A percentile compares a stretch with the other conserved stretches of the same genome.
Conservation (phyloP, 1,284 basidiomycete genomes). For the Abortiporus biennis region DNA sequence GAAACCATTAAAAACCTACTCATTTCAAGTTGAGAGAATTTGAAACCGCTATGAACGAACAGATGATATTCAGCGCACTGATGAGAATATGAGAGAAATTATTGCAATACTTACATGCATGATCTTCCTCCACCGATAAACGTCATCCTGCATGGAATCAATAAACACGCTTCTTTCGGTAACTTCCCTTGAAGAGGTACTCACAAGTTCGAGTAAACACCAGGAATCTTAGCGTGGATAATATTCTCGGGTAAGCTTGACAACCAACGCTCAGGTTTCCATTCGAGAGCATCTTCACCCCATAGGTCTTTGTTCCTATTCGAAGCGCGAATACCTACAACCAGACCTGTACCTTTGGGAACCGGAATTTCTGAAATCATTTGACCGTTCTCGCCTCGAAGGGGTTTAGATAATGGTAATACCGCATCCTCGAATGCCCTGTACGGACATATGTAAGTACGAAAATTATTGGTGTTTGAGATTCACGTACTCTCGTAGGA, state of each 20-base stretch:
- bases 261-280: constrained; percentile 19
- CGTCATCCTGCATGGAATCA: constrained; percentile 7
- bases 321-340: constrained; percentile 32
- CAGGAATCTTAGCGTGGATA: constrained; percentile 12
- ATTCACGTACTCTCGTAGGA: background rate
- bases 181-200: background rate
- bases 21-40: constrained; percentile 8
- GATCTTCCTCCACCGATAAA: constrained; percentile 3
- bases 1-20: constrained; percentile 1
- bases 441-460: too few species aligned
- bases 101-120: constrained; percentile 5
- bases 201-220: constrained; percentile 12
- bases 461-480: background rate
- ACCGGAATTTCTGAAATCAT: constrained; percentile 33
- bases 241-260: constrained; percentile 13
- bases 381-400: constrained; percentile 32
- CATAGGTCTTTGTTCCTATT: constrained; percentile 45
- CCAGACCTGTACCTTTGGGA: constrained; percentile 36
- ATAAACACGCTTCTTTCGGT: background rate
- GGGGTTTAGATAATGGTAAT: constrained; percentile 40
- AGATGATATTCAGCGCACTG: background rate
- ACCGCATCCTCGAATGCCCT: constrained; percentile 37
- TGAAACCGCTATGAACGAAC: constrained; percentile 10
- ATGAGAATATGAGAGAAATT: background rate
- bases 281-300: constrained; percentile 23